Conservation (phyloP, 192 early-diverging fungal genomes). For the Rhizoclosmatium sp. region DNA sequence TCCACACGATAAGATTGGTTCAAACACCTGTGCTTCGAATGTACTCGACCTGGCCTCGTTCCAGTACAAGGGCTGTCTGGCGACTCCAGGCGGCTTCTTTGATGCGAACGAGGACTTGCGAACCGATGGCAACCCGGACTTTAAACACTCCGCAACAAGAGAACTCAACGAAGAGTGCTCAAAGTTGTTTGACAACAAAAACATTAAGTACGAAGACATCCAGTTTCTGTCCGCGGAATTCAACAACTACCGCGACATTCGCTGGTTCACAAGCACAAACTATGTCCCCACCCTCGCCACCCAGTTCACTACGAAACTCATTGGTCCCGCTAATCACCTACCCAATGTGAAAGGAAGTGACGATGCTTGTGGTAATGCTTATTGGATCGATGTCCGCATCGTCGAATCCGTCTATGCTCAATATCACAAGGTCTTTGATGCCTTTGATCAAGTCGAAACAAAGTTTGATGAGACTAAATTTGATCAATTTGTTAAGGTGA, state of each 20-base stretch:
- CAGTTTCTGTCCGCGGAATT: not conserved
- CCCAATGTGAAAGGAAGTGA: conserved; percentile 11
- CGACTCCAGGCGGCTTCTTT: conserved; percentile 33
- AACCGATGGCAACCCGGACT: conserved; percentile 11
- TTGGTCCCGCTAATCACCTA: not conserved
- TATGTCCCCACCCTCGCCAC: conserved; percentile 28
- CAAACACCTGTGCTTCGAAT: not conserved
- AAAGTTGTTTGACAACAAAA: not conserved
- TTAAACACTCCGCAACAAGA: conserved; percentile 4
- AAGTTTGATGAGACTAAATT: not conserved
- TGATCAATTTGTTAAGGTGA: not conserved
- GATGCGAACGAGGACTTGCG: not conserved
- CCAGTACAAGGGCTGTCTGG: conserved; percentile 38
- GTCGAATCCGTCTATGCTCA: conserved; percentile 4
- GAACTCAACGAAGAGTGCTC: conserved; percentile 33
- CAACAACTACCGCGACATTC: conserved; percentile 31
- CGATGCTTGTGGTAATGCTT: conserved; percentile 34
- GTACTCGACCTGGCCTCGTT: conserved; percentile 12
- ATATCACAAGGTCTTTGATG: conserved; percentile 4
- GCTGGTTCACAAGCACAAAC: conserved; percentile 19
- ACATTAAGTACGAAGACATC: not conserved
- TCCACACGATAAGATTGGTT: conserved; percentile 9
- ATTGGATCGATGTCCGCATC: conserved; percentile 28
- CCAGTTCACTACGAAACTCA: conserved; percentile 13
- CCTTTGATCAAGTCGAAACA: not conserved